These are phyloP conservation scores for Zelopaecilomyces penicillatus DNA, from an alignment of 2,329 filamentous ascomycete genomes.

Conservation along the genomic window DNA sequence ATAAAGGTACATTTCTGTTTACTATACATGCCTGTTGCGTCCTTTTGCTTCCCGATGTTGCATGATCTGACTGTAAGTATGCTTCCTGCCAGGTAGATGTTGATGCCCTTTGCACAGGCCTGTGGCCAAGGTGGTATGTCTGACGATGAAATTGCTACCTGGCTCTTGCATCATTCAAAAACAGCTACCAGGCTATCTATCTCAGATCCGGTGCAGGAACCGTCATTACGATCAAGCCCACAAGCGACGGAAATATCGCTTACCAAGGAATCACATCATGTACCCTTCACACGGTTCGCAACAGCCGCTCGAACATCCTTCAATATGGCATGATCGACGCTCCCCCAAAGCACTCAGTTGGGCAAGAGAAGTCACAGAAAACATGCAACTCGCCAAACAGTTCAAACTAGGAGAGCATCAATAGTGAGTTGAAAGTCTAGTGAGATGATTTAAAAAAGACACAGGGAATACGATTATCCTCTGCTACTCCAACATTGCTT, in stretches of 20 bases:
- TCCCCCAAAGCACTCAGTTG: constrained; percentile 6
- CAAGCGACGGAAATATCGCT: background rate
- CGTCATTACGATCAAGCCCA: constrained; percentile 1
- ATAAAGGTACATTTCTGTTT: background rate
- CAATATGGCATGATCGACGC: constrained; percentile 8
- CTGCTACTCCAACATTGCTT: too few species aligned
- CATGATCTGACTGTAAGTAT: too few species aligned
- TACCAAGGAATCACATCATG: background rate
- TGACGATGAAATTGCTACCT: constrained; percentile 4
- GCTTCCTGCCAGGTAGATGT: too few species aligned
- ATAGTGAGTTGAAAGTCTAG: too few species aligned
- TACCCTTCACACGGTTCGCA: background rate
- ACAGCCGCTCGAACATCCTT: constrained; percentile 5
- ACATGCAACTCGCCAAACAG: constrained; percentile 10
- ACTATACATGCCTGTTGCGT: too few species aligned
- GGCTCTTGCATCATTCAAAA: constrained; percentile 2
- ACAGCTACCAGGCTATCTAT: constrained; percentile 11
- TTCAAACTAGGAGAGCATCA: constrained; percentile 3
- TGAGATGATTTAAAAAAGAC: too few species aligned
- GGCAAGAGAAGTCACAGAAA: constrained; percentile 11
- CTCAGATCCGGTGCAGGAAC: constrained; percentile 5
- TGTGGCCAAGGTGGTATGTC: too few species aligned
- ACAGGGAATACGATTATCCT: too few species aligned
- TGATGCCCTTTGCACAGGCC: too few species aligned
- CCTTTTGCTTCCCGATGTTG: too few species aligned